A percentile compares a stretch with the other conserved stretches of the same genome.
These are phyloP conservation scores for Sporopachydermia quercuum DNA, from an alignment of 805 yeast species.

Conservation along the genomic window DNA sequence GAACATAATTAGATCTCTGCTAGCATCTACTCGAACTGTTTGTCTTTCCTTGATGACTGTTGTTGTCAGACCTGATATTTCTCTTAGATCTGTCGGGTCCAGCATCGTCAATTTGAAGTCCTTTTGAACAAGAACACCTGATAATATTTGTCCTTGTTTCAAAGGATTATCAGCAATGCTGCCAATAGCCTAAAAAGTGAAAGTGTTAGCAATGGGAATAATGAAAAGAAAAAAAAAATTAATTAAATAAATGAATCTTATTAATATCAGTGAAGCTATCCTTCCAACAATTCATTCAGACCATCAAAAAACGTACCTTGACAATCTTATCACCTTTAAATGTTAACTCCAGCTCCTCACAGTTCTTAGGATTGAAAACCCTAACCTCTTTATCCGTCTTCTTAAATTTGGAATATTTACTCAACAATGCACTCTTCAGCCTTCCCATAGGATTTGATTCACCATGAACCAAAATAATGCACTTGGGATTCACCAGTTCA, in stretches of 20 bases:
- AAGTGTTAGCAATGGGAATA: too few relatives aligned
- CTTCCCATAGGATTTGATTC: slow-evolving; percentile 99
- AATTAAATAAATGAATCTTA: too few relatives aligned
- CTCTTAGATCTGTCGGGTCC: slow-evolving; percentile 77
- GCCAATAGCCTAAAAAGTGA: slow-evolving; percentile 36
- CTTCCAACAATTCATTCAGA: slow-evolving; percentile 13
- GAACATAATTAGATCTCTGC: slow-evolving; percentile 68
- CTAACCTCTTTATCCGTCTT: slow-evolving; percentile 83
- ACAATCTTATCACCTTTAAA: slow-evolving; percentile 80
- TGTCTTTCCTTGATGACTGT: slow-evolving; percentile 77
- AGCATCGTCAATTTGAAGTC: slow-evolving; percentile 78
- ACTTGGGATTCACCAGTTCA: slow-evolving; percentile 70
- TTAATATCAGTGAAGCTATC: too few relatives aligned
- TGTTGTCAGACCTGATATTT: slow-evolving; percentile 74
- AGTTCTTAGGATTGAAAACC: slow-evolving; percentile 84
- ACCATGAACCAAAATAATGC: slow-evolving; percentile 89
- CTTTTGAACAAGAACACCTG: slow-evolving; percentile 82
- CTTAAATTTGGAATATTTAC: slow-evolving; percentile 68
- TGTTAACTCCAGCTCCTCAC: slow-evolving; percentile 61
- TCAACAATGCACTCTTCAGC: slow-evolving; percentile 77
- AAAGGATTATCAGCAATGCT: slow-evolving; percentile 35
- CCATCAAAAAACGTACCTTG: slow-evolving; percentile 20
- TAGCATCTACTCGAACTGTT: slow-evolving; percentile 62
- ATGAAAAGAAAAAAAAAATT: too few relatives aligned
- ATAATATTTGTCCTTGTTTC: slow-evolving; percentile 31